These are phyloP conservation scores for Sesbania bispinosa DNA, from an alignment of 306 rosid species.

Conservation along the genomic window DNA sequence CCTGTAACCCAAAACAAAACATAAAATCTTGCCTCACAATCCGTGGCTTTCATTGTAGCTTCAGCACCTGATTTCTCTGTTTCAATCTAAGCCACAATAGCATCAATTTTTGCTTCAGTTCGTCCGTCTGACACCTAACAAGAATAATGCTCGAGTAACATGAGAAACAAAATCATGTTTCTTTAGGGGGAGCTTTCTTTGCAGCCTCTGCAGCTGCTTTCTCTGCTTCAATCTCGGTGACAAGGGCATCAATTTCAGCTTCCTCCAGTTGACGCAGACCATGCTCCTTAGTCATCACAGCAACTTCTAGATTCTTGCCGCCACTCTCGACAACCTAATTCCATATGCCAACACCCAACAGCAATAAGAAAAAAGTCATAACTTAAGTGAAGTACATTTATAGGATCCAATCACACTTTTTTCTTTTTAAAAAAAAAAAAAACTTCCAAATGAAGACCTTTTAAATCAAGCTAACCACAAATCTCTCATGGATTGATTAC, in stretches of 20 bases:
- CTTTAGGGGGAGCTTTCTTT: constrained; percentile 85
- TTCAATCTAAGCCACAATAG: constrained; percentile 46
- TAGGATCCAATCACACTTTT: background rate
- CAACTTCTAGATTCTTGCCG: constrained; percentile 97
- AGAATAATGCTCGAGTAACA: background rate
- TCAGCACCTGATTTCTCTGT: constrained; percentile 74
- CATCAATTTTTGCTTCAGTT: constrained; percentile 15
- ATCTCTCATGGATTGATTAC: background rate
- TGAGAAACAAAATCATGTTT: constrained; percentile 46
- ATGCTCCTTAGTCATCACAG: constrained; percentile 84
- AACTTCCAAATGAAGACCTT: background rate
- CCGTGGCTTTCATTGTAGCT: constrained; percentile 82
- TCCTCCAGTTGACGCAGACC: constrained; percentile 92
- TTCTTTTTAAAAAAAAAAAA: background rate
- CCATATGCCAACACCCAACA: constrained; percentile 2
- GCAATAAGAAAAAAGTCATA: constrained; percentile 12
- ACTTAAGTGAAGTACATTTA: background rate
- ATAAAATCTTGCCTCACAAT: constrained; percentile 57
- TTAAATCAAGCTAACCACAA: background rate
- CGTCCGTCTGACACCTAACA: constrained; percentile 1
- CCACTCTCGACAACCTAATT: constrained; percentile 98
- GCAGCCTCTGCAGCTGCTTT: constrained; percentile 99
- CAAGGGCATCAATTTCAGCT: constrained; percentile 90
- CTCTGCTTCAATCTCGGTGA: constrained; percentile 92
- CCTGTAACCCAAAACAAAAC: constrained; percentile 11